phyloP scores from a whole-genome alignment of 108 stramenopile genomes.

The Conticribra weissflogii region DNA sequence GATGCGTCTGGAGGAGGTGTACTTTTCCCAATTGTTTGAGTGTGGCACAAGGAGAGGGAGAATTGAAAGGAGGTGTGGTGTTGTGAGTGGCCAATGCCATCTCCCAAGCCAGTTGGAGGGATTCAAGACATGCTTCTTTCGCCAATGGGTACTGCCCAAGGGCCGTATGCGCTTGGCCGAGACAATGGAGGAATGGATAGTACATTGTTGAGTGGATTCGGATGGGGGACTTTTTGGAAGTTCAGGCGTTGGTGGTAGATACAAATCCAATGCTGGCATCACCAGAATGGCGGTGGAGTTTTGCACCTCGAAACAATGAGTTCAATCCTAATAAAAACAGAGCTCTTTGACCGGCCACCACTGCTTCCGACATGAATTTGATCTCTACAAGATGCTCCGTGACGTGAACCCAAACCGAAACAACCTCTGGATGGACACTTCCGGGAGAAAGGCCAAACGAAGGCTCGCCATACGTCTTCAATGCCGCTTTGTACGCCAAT shows the following conservation, averaged over 20 bases:
- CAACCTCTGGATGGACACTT: conserved; percentile 21
- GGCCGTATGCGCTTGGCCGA: conserved; percentile 37
- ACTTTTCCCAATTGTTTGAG: conserved; percentile 46
- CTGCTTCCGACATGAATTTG: conserved; percentile 31
- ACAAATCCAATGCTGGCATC: conserved; percentile 8
- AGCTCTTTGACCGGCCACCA: conserved; percentile 34
- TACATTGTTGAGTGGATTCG: conserved; percentile 33
- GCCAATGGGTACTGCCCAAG: conserved; percentile 28
- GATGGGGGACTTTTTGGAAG: conserved; percentile 33
- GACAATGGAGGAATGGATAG: conserved; percentile 19
- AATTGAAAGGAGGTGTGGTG: neutral
- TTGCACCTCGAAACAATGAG: conserved; percentile 31
- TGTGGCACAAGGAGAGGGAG: neutral
- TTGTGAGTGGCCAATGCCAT: conserved; percentile 27
- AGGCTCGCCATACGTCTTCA: conserved; percentile 43
- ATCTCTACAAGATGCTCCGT: conserved; percentile 26
- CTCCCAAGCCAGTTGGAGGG: conserved; percentile 42
- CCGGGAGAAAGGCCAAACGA: conserved; percentile 7
- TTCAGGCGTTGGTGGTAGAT: conserved; percentile 3
- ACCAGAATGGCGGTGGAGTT: neutral
- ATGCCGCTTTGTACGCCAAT: conserved; percentile 40
- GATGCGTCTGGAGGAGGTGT: conserved; percentile 35
- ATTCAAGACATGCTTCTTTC: conserved; percentile 31
- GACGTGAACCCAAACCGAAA: conserved; percentile 40
- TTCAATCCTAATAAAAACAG: conserved; percentile 32